These are phyloP conservation scores for Artemisia annua DNA, from an alignment of 129 eudicot genomes.

Conservation along the genomic window DNA sequence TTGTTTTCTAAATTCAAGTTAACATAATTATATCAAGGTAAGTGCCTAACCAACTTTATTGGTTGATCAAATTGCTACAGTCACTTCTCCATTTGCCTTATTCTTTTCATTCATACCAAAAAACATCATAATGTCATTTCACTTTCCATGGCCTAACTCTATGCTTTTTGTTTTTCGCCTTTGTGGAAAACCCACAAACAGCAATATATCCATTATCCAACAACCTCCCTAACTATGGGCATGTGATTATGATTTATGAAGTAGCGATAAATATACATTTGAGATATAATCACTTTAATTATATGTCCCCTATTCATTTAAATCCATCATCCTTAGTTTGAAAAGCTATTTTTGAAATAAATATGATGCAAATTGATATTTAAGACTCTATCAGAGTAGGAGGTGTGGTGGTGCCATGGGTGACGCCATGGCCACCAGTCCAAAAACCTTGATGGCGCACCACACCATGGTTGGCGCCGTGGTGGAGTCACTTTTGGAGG, in stretches of 20 bases:
- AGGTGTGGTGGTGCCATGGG: too few relatives aligned
- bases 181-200: background rate
- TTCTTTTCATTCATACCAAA: background rate
- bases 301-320: too few relatives aligned
- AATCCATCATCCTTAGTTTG: too few relatives aligned
- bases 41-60: slow-evolving; percentile 20
- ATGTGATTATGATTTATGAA: background rate
- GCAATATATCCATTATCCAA: background rate
- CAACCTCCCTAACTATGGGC: background rate
- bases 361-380: too few relatives aligned
- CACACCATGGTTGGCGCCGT: too few relatives aligned
- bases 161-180: slow-evolving; percentile 16
- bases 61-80: background rate
- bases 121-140: slow-evolving; percentile 22
- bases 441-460: too few relatives aligned
- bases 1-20: too few relatives aligned
- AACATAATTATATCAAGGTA: background rate
- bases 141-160: slow-evolving; percentile 15
- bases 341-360: too few relatives aligned
- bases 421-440: too few relatives aligned
- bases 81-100: background rate
- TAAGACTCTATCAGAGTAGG: too few relatives aligned
- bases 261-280: background rate
- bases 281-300: too few relatives aligned
- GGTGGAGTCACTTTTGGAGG: too few relatives aligned